These are phyloP conservation scores for Bryum argenteum DNA, from an alignment of 225 moss, liverwort and hornwort species.

Conservation along the genomic window DNA sequence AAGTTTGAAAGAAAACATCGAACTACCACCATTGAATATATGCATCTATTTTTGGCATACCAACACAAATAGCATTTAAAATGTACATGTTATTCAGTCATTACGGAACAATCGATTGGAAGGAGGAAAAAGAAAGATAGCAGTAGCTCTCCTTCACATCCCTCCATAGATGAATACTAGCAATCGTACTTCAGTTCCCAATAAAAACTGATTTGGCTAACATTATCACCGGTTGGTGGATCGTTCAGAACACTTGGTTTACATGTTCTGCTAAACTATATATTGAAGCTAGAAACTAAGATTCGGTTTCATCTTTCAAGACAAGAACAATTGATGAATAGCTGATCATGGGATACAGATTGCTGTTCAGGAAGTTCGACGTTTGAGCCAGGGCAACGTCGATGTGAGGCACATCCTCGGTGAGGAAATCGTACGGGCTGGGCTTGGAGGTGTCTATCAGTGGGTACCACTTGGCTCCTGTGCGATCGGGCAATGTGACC, in stretches of 20 bases:
- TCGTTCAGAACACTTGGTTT: constrained; percentile 10
- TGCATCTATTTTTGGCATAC: background rate
- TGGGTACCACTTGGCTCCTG: constrained; percentile 76
- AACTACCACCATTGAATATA: no score
- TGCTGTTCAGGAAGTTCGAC: constrained; percentile 59
- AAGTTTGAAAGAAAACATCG: no score
- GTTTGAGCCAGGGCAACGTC: constrained; percentile 65
- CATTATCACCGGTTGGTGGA: background rate
- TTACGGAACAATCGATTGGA: background rate
- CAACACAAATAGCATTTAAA: background rate
- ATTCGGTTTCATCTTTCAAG: constrained; percentile 55
- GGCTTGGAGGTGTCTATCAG: constrained; percentile 82
- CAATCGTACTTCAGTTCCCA: background rate
- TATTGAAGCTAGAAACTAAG: constrained; percentile 28
- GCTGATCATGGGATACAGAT: constrained; percentile 76
- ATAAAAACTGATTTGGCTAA: background rate
- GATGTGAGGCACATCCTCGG: constrained; percentile 61
- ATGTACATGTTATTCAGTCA: background rate
- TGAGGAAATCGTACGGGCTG: constrained; percentile 78
- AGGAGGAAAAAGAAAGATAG: background rate
- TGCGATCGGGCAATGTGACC: constrained; percentile 69
- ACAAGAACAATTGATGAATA: constrained; percentile 77
- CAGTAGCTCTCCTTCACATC: constrained; percentile 15
- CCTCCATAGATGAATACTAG: background rate
- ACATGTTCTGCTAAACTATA: constrained; percentile 12